Base-by-base conservation (phyloP, 306 rosid species). In the Cicer bijugum region DNA sequence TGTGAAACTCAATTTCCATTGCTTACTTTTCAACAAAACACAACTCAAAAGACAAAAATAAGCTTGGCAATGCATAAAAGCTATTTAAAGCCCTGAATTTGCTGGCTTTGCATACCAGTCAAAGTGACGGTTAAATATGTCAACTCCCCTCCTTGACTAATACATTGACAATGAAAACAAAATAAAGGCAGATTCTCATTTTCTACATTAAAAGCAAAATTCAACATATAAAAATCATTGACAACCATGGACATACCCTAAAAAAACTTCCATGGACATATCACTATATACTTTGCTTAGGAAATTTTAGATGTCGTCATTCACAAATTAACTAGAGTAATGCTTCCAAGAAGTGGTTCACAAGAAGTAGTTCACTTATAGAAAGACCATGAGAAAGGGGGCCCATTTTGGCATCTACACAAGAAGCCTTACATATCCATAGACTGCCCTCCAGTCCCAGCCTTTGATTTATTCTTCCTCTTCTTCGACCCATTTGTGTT, bases 401-500 rank as follows among this genome's bases (percentile, higher is more conserved):
- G 64, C 46, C 61, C 67, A 55, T 9, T 51, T 28, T 11, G 39
- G 84, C 37, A 67, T 80, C 43, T 55, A 53, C 55, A 67, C 6
- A 43, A 28, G 39, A 20, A 28, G 45, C 37, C 51, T 80, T 78
- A 91, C 82, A 84, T 69, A 56, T 84, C 87, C 97, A 88, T 91
- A 64, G 88, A 79, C 81, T 82, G 70, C 56, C 75, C 38, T 67
- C 77, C 85, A 23, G 78, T 46, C 28, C 69, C 61, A 70, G 85
- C 87, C 84, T 84, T 82, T 7, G 75, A 81, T 74, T 80, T 93
- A 65, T 88, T 89, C 79, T 86, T 65, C 53, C 28, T 89, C 83
- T 86, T 91, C 80, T 40, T 82, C 72, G 95, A 87, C 70, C 91
- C 93, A 67, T 84, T 88, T 82, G 75, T 86, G 66, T 87, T 90